A percentile compares a stretch with the other conserved stretches of the same genome.
Evolutionary conservation across 2,329 filamentous ascomycete genomes (phyloP).

Genomic region (Nemania bipapillata): DNA sequence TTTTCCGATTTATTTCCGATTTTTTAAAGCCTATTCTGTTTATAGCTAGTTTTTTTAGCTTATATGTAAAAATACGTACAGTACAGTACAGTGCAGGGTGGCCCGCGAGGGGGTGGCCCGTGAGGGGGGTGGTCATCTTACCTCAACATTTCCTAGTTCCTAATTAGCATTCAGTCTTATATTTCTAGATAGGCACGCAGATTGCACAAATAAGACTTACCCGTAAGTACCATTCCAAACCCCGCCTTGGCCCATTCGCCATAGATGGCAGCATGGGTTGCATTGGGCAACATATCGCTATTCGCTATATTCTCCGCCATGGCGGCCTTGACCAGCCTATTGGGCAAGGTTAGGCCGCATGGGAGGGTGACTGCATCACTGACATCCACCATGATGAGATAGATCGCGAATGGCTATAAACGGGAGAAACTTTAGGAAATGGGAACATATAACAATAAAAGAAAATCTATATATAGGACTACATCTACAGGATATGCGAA

Average conservation of each 20-base stretch:
- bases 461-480: not conserved
- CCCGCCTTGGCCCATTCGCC: not conserved
- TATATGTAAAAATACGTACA: too few species aligned
- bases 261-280: not conserved
- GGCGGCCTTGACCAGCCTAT: conserved; percentile 68
- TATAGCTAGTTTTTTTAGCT: too few species aligned
- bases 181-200: not conserved
- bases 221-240: conserved; percentile 6
- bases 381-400: not conserved
- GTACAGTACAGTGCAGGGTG: too few species aligned
- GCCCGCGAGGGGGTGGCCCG: too few species aligned
- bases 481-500: not conserved
- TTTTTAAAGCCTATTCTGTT: too few species aligned
- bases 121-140: too few species aligned
- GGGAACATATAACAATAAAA: too few species aligned
- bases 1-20: too few species aligned
- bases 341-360: conserved; percentile 49
- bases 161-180: not conserved
- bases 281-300: not conserved
- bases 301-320: conserved; percentile 66
- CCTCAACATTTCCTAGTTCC: conserved; percentile 1
- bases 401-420: not conserved
- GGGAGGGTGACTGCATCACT: not conserved
- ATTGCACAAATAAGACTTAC: not conserved
- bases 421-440: too few species aligned